Evolutionary conservation across 257 asterid species (phyloP).

Genomic region (Fraxinus cuspidata): DNA sequence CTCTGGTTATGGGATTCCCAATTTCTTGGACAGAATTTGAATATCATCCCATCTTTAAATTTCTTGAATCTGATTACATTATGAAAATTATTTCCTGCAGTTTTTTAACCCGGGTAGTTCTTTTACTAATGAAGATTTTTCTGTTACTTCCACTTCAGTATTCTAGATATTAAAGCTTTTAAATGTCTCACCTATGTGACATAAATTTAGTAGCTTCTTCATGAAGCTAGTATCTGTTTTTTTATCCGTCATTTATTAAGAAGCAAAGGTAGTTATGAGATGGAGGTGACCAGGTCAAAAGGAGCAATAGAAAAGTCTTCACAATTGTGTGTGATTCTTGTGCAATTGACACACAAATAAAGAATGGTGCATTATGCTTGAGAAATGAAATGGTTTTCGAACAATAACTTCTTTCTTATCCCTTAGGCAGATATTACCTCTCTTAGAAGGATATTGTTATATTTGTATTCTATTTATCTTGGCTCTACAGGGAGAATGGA

Average conservation of each 20-base stretch:
- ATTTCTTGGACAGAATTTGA: neutral
- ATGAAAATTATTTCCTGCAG: neutral
- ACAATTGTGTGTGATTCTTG: neutral
- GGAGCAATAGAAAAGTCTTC: neutral
- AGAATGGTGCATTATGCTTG: neutral
- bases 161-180: neutral
- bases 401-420: neutral
- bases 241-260: neutral
- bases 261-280: neutral
- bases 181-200: neutral
- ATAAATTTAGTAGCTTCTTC: neutral
- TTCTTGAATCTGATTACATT: neutral
- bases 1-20: neutral
- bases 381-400: neutral
- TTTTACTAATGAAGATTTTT: neutral
- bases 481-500: constrained; percentile 89
- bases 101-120: neutral
- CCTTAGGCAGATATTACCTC: neutral
- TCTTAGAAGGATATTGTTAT: neutral
- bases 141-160: neutral
- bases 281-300: neutral
- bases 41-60: neutral
- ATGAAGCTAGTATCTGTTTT: neutral
- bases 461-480: neutral
- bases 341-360: neutral